Conservation (phyloP, 345 rosid species). For the Kernera saxatilis region DNA sequence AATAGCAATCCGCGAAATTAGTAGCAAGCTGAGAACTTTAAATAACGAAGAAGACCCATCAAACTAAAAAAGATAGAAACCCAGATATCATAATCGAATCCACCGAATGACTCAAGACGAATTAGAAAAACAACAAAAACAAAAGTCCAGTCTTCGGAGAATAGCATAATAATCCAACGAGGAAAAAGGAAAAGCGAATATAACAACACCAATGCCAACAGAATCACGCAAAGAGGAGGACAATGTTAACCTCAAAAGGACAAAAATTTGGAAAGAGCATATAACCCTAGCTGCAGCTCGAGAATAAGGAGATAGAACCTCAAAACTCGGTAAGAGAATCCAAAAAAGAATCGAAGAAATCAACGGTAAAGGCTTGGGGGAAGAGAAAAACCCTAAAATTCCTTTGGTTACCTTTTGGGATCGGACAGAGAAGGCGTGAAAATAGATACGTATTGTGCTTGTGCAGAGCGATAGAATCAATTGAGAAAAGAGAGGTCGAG, state of each 20-base stretch:
- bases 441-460: slow-evolving; percentile 5
- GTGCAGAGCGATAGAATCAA: slow-evolving; percentile 32
- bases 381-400: slow-evolving; percentile 7
- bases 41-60: not conserved
- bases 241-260: slow-evolving; percentile 18
- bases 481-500: slow-evolving; percentile 25
- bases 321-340: not conserved
- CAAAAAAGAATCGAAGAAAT: slow-evolving; percentile 2
- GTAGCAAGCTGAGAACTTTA: not conserved
- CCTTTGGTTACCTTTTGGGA: slow-evolving; percentile 7
- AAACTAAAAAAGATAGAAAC: not conserved
- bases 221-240: slow-evolving; percentile 26
- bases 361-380: slow-evolving; percentile 2
- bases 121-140: not conserved
- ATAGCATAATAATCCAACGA: slow-evolving; percentile 18
- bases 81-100: not conserved
- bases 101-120: not conserved
- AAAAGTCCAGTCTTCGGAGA: slow-evolving; percentile 11
- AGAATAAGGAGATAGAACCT: not conserved
- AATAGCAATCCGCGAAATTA: not conserved
- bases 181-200: slow-evolving; percentile 5
- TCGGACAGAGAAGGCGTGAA: slow-evolving; percentile 16
- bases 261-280: slow-evolving; percentile 1
- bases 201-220: not conserved
- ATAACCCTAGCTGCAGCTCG: slow-evolving; percentile 23